Evolutionary conservation across 345 rosid species (phyloP).

Genomic region (Zanthoxylum bungeanum): DNA sequence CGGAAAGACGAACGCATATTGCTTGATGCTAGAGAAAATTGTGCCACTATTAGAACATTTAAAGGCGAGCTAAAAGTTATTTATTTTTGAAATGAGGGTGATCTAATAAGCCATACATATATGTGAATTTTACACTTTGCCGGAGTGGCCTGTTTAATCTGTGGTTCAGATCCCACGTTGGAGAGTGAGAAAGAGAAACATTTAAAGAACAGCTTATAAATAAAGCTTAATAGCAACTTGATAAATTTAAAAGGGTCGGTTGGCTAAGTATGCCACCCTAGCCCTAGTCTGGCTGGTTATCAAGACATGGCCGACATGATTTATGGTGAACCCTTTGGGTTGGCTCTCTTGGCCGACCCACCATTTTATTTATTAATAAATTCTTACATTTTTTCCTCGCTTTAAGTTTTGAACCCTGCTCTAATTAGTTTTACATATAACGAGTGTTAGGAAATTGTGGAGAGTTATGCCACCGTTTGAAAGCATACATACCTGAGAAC

Average conservation of each 20-base stretch:
- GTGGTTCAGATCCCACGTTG: constrained; percentile 15
- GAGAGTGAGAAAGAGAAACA: neutral
- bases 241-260: constrained; percentile 64
- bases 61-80: too few species aligned
- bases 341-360: constrained; percentile 99
- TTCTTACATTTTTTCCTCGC: too few species aligned
- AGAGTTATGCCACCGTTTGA: too few species aligned
- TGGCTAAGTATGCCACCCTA: constrained; percentile 83
- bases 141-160: too few species aligned
- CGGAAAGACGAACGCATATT: neutral
- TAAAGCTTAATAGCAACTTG: fast-evolving
- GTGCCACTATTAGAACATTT: neutral
- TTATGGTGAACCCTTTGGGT: constrained; percentile 56
- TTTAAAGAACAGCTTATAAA: neutral
- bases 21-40: neutral
- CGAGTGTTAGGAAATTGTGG: too few species aligned
- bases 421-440: too few species aligned
- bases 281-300: constrained; percentile 46
- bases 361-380: too few species aligned
- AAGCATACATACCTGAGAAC: too few species aligned
- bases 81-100: too few species aligned
- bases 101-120: too few species aligned
- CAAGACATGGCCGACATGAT: constrained; percentile 92
- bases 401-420: too few species aligned
- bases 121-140: too few species aligned